Evolutionary conservation across 768 basidiomycete genomes (phyloP), one percentile per base, ranked within the genome.

Genomic region (Lactarius deliciosus): DNA sequence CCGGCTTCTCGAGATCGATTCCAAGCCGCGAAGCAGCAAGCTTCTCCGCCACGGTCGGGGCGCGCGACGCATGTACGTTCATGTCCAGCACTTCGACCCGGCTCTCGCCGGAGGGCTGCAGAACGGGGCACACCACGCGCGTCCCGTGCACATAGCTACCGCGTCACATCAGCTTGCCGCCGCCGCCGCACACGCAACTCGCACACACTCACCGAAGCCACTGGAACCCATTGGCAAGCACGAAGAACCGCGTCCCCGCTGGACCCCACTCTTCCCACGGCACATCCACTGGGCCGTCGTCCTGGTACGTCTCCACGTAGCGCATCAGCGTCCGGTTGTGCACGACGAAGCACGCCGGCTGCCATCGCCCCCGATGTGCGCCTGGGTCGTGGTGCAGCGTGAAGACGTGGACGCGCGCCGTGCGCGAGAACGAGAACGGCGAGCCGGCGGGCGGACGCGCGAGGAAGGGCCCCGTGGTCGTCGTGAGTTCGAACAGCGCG

Each of bases 211-310:
- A 66, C 68, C 68, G 64, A 16, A 81, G 69, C 82, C 81, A 83
- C 54, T 77, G 75, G 68, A 79, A 81, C 32, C 64, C 65, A 1
- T 64, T 70, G 10, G 66, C 45, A 9, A 76, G 73, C 15, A 70
- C 68, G 13, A 80, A 25, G 63, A 78, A 74, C 7, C 81, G 72
- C 57, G 80, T 75, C 11, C 77, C 66, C 5, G 57, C 57, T 3
- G 69, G 76, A 6, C 81, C 81, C 82, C 81, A 82, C 30, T 72
- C 72, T 1, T 70, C 66, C 81, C 81, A 82, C 1, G 68, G 71
- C 25, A 77, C 69, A 13, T 64, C 50, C 40, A 53, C 20, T 40
- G 66, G 47, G 36, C 53, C 67, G 2, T 65, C 68, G 1, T 68
- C 30, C 45, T 15, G 2, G 38, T 59, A 13, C 0, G 53, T 6